A percentile compares a stretch with the other conserved stretches of the same genome.
Conservation (phyloP, 768 basidiomycete species). For the Lactarius hengduanensis region DNA sequence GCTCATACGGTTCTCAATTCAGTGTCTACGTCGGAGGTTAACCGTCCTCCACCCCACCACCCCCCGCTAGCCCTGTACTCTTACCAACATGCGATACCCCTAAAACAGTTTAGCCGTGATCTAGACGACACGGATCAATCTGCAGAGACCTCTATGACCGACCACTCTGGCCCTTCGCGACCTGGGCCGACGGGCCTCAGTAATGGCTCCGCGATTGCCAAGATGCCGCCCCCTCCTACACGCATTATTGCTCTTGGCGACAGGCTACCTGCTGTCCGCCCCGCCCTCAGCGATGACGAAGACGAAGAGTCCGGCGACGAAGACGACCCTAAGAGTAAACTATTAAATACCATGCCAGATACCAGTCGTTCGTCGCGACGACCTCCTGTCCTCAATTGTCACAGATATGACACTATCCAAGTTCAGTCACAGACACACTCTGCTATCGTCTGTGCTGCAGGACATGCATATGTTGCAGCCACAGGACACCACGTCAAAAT, state of each 20-base stretch:
- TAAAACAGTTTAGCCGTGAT: not conserved
- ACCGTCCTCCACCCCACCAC: slow-evolving; percentile 1
- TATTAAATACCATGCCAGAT: slow-evolving; percentile 60
- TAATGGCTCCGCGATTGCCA: slow-evolving; percentile 10
- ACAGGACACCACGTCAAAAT: slow-evolving; percentile 58
- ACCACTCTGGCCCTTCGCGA: not conserved
- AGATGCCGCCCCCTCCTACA: slow-evolving; percentile 69
- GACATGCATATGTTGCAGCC: slow-evolving; percentile 56
- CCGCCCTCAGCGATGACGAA: slow-evolving; percentile 45
- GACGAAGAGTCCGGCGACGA: slow-evolving; percentile 45
- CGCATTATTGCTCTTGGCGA: slow-evolving; percentile 68
- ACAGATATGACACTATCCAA: slow-evolving; percentile 44
- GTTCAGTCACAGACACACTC: slow-evolving; percentile 56
- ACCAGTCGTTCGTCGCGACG: slow-evolving; percentile 64
- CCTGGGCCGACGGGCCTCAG: slow-evolving; percentile 3
- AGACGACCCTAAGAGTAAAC: slow-evolving; percentile 44
- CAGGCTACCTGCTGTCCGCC: slow-evolving; percentile 64
- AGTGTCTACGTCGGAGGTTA: not conserved
- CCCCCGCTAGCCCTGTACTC: not conserved
- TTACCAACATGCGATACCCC: not conserved
- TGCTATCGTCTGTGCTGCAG: slow-evolving; percentile 55
- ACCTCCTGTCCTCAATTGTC: slow-evolving; percentile 38
- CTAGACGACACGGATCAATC: slow-evolving; percentile 10
- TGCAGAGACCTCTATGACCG: not conserved
- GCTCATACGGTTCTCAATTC: not conserved